phyloP scores from a whole-genome alignment of 306 rosid genomes.

The Acacia acuminata region DNA sequence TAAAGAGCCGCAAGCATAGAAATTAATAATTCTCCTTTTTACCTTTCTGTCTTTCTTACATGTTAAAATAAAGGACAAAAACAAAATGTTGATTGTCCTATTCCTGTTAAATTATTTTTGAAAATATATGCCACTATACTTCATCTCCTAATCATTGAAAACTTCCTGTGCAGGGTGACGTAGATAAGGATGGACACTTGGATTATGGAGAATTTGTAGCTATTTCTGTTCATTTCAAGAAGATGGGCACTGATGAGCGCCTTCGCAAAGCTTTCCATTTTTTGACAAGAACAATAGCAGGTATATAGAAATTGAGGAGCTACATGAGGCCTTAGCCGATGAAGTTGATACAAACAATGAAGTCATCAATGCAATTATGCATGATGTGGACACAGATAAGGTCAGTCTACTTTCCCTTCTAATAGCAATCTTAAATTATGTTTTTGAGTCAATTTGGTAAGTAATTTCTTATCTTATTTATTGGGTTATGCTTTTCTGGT shows the following conservation, averaged over 20 bases:
- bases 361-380: conserved; percentile 73
- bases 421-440: not conserved
- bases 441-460: not conserved
- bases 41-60: not conserved
- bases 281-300: conserved; percentile 71
- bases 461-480: not conserved
- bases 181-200: conserved; percentile 80
- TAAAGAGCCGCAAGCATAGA: not conserved
- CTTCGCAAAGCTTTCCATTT: conserved; percentile 86
- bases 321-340: conserved; percentile 55
- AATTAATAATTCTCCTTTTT: not conserved
- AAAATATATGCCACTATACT: not conserved
- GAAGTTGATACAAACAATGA: conserved; percentile 65
- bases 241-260: conserved; percentile 79
- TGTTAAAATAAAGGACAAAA: not conserved
- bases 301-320: conserved; percentile 86
- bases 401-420: conserved; percentile 39
- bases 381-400: conserved; percentile 96
- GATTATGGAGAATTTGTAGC: conserved; percentile 92
- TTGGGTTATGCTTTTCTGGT: not conserved
- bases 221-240: conserved; percentile 80
- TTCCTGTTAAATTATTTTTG: not conserved
- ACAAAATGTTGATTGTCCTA: not conserved
- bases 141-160: conserved; percentile 30
- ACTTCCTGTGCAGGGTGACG: conserved; percentile 76